phyloP scores from a whole-genome alignment of 331 rosid species.

The Dryas integrifolia region DNA sequence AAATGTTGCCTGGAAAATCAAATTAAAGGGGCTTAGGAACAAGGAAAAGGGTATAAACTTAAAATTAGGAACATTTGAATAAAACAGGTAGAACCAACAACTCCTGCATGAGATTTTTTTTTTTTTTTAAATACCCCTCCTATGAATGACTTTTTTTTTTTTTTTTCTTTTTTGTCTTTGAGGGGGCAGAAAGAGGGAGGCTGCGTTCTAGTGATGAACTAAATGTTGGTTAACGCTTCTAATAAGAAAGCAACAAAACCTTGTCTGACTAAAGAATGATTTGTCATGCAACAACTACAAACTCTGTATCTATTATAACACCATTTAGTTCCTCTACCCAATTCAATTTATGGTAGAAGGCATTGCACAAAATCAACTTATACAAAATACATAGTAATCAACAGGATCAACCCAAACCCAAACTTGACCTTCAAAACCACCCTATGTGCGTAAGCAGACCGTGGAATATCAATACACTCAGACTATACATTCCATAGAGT shows the following conservation, averaged over 20 bases:
- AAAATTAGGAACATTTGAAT: neutral
- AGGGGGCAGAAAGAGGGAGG: neutral
- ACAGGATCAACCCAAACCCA: neutral
- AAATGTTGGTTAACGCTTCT: neutral
- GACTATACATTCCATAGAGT: neutral
- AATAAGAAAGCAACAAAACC: too few species aligned
- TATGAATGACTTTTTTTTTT: neutral
- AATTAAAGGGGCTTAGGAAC: constrained; percentile 27
- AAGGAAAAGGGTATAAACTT: constrained; percentile 10
- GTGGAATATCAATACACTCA: too few species aligned
- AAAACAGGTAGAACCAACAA: neutral
- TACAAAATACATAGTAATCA: neutral
- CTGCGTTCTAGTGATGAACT: neutral
- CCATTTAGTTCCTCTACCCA: neutral
- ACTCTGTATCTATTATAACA: neutral
- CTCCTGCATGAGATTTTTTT: neutral
- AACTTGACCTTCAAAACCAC: neutral
- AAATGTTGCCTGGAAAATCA: constrained; percentile 58
- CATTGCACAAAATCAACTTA: neutral
- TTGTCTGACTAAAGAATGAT: too few species aligned
- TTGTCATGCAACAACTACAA: too few species aligned
- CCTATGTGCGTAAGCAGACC: neutral
- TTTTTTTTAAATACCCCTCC: neutral
- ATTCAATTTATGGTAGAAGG: neutral
- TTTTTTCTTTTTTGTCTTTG: neutral